Evolutionary conservation across 441 rosid genomes (phyloP).

Genomic region (Manihot esculenta): DNA sequence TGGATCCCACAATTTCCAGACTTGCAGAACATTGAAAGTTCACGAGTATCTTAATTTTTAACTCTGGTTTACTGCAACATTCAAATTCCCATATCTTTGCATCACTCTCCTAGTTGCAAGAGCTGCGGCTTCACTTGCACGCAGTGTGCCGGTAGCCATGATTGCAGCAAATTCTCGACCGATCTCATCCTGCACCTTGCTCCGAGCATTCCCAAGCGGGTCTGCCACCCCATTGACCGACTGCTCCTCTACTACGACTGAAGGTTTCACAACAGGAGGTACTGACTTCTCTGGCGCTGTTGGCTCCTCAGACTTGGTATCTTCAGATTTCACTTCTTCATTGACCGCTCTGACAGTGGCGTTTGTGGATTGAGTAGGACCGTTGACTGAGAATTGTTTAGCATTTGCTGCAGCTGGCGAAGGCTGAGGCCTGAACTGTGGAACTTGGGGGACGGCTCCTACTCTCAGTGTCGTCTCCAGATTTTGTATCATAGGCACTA

Average conservation of each 20-base stretch:
- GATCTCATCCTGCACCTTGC: conserved; percentile 90
- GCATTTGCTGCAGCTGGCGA: conserved; percentile 13
- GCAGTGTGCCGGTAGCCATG: conserved; percentile 75
- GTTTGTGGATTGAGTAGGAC: conserved; percentile 15
- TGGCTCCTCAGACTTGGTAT: conserved; percentile 20
- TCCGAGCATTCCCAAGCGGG: conserved; percentile 70
- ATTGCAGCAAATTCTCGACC: conserved; percentile 63
- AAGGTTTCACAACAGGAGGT: conserved; percentile 39
- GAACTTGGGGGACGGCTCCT: conserved; percentile 86
- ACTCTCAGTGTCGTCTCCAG: conserved; percentile 74
- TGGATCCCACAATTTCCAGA: no score
- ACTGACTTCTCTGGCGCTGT: conserved; percentile 17
- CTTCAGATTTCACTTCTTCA: conserved; percentile 21
- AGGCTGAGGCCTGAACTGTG: conserved; percentile 76
- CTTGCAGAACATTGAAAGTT: no score
- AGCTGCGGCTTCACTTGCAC: conserved; percentile 93
- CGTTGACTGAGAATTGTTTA: conserved; percentile 23
- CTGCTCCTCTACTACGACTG: conserved; percentile 21
- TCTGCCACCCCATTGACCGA: conserved; percentile 37
- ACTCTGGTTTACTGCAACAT: conserved; percentile 39
- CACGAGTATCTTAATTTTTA: conserved; percentile 22
- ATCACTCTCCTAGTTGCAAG: conserved; percentile 80
- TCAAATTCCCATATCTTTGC: conserved; percentile 69
- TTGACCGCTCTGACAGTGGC: conserved; percentile 11
- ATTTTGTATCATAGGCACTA: conserved; percentile 96